phyloP scores from a whole-genome alignment of 306 rosid species.

The Medicago truncatula region MtrunA17r5.0-ANR NC_053042.1:1492501-1493000 shows the following conservation, averaged over 20 bases:
- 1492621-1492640: neutral
- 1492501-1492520: conserved; percentile 86
- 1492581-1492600: neutral
- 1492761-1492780: conserved; percentile 65
- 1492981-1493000: conserved; percentile 90
- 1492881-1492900: conserved; percentile 34
- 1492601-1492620: neutral
- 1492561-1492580: conserved; percentile 10
- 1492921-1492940: conserved; percentile 77
- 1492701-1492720: conserved; percentile 15
- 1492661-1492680: neutral
- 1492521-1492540: conserved; percentile 88
- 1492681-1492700: conserved; percentile 1
- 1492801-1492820: conserved; percentile 89
- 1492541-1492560: conserved; percentile 99
- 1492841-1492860: neutral
- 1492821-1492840: conserved; percentile 87
- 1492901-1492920: conserved; percentile 33
- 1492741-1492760: conserved; percentile 82
- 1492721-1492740: conserved; percentile 72
- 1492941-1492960: conserved; percentile 74
- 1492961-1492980: conserved; percentile 89
- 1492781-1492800: conserved; percentile 92
- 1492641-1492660: neutral
- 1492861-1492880: conserved; percentile 20